A percentile compares a stretch with the other conserved stretches of the same genome.
Conservation (phyloP, 805 yeast genomes). For the Wickerhamomyces chambardii region DNA sequence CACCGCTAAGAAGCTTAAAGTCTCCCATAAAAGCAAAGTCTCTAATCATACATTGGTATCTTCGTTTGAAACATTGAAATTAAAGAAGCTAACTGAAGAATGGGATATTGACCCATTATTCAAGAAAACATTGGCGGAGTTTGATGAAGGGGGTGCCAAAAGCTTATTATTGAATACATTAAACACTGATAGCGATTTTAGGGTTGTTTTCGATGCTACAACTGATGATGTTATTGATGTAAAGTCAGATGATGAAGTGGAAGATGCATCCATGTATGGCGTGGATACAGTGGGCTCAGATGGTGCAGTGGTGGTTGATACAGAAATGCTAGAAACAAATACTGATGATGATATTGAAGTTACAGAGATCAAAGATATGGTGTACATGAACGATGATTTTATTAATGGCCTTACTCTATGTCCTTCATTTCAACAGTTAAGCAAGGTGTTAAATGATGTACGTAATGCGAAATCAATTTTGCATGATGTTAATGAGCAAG, state of each 20-base stretch:
- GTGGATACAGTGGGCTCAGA: too few species aligned
- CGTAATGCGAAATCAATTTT: slow-evolving; percentile 39
- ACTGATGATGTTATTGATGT: slow-evolving; percentile 12
- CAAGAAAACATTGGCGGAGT: slow-evolving; percentile 66
- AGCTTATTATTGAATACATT: slow-evolving; percentile 57
- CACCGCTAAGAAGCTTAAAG: slow-evolving; percentile 14
- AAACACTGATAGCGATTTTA: slow-evolving; percentile 38
- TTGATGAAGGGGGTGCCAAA: slow-evolving; percentile 80
- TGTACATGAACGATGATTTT: slow-evolving; percentile 19
- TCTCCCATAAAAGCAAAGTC: slow-evolving; percentile 17
- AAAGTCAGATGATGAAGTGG: slow-evolving; percentile 7
- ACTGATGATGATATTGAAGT: slow-evolving; percentile 24
- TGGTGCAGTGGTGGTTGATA: too few species aligned
- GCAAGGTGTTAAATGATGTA: slow-evolving; percentile 47
- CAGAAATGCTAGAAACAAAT: background rate
- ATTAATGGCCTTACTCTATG: slow-evolving; percentile 38
- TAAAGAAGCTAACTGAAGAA: slow-evolving; percentile 56
- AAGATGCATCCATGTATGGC: too few species aligned
- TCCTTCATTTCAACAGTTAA: slow-evolving; percentile 60
- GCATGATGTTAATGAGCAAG: slow-evolving; percentile 27
- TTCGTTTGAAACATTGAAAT: slow-evolving; percentile 37
- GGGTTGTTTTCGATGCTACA: slow-evolving; percentile 62
- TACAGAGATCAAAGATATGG: slow-evolving; percentile 11
- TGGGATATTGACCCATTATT: slow-evolving; percentile 65
- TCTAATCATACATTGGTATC: slow-evolving; percentile 35